Evolutionary conservation across 768 basidiomycete genomes (phyloP), one percentile per base, ranked within the genome.

Genomic region (Rhizopogon rudus): DNA sequence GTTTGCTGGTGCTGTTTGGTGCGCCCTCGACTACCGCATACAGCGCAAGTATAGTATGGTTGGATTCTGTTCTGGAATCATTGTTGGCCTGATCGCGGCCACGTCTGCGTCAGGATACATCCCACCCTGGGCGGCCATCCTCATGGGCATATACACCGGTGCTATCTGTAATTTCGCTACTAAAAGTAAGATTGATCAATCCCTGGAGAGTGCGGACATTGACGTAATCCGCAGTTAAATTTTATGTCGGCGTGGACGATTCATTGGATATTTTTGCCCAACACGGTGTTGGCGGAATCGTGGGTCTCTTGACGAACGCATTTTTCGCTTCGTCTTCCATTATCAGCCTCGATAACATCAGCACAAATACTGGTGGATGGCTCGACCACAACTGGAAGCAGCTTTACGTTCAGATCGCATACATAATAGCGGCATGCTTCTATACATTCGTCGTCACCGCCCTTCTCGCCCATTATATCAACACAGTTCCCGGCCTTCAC

Each of bases 261-360:
- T 84, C 92, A 0, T 85, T 97, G 44, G 94, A 98, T 78, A 80
- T 94, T 44, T 95, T 93, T 67, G 93, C 93, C n/a, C 85, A 91
- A 63, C 95, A 97, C 75, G 94, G 87, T 35, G 72, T 95, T 39
- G 92, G 91, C 9, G 91, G 92, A 22, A 81, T 91, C 41, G 70
- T 90, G 51, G 93, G 91, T 42, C 77, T 90, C n/a, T 65, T 91
- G 45, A 60, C 78, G 58, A 93, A 88, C 57, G 91, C 73, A 16
- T 77, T 94, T 62, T 92, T 95, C 63, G 92, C 86, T 12, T 81
- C 86, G 16, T 69, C 71, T 5, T 70, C 72, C 6, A 75, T 93
- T 49, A 85, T 87, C 20, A 73, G 74, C 14, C 76, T 90, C 57
- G 91, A 94, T 62, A 88, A 81, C 25, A 77, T 87, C 44, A 87